A percentile compares a stretch with the other conserved stretches of the same genome.
Conservation (phyloP, 345 rosid species). For the Clarkia xantiana region DNA sequence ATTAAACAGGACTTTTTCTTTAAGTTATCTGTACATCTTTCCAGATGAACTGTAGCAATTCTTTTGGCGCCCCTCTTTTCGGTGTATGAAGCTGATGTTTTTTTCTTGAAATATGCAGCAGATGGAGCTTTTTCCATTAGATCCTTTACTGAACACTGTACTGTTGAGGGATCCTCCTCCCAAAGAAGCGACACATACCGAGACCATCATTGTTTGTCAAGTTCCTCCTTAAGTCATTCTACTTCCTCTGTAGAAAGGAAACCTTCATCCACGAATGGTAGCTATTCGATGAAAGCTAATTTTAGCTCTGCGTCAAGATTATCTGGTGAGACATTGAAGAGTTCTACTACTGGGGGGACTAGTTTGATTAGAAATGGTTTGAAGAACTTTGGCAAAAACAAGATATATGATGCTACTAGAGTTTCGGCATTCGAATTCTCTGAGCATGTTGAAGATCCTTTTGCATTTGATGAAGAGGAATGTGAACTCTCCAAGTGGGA, state of each 20-base stretch:
- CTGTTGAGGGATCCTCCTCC: slow-evolving; percentile 20
- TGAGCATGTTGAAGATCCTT: slow-evolving; percentile 65
- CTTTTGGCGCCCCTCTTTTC: no score
- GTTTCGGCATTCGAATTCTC: slow-evolving; percentile 16
- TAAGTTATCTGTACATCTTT: no score
- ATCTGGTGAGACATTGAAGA: slow-evolving; percentile 30
- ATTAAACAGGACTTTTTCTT: no score
- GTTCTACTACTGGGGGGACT: slow-evolving; percentile 19
- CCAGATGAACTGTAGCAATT: no score
- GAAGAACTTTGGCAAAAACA: slow-evolving; percentile 20
- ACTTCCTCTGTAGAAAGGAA: slow-evolving; percentile 37
- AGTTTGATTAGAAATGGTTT: slow-evolving; percentile 22
- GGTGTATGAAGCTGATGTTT: not conserved
- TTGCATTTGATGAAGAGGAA: slow-evolving; percentile 67
- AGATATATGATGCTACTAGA: slow-evolving; percentile 19
- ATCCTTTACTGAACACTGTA: slow-evolving; percentile 27
- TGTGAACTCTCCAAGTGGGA: slow-evolving; percentile 73
- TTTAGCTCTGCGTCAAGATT: slow-evolving; percentile 32
- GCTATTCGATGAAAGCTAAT: slow-evolving; percentile 27
- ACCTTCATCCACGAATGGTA: slow-evolving; percentile 24
- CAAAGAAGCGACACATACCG: slow-evolving; percentile 30
- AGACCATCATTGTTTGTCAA: slow-evolving; percentile 25
- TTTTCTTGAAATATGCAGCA: slow-evolving; percentile 26
- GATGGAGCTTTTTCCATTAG: slow-evolving; percentile 25
- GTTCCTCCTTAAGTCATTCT: slow-evolving; percentile 23